Conservation (phyloP, 176 grass and related monocot species). For the Panicum miliaceum region DNA sequence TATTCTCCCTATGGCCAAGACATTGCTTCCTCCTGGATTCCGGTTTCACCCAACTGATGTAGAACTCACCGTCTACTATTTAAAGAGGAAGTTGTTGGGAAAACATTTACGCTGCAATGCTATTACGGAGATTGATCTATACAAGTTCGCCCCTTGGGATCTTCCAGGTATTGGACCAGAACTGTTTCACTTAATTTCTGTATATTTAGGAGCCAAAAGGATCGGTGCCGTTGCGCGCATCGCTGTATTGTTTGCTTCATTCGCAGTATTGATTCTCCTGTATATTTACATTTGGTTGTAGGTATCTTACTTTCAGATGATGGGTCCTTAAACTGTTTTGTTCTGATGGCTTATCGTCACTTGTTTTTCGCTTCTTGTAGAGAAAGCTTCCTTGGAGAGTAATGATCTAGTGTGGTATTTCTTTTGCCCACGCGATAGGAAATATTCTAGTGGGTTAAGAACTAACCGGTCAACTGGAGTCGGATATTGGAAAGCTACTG, state of each 20-base stretch:
- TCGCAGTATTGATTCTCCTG: conserved; percentile 1
- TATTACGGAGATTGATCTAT: conserved; percentile 73
- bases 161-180: conserved; percentile 60
- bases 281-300: conserved; percentile 8
- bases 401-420: conserved; percentile 88
- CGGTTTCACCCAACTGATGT: conserved; percentile 88
- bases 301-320: conserved; percentile 14
- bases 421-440: conserved; percentile 80
- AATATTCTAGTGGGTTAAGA: conserved; percentile 74
- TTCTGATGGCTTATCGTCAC: conserved; percentile 10
- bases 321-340: neutral
- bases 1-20: conserved; percentile 58
- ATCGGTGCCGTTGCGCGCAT: neutral
- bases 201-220: neutral
- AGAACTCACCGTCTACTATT: conserved; percentile 73
- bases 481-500: conserved; percentile 94
- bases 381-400: conserved; percentile 64
- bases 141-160: conserved; percentile 94
- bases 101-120: conserved; percentile 63
- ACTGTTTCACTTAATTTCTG: conserved; percentile 4
- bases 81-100: conserved; percentile 79
- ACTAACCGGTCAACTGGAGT: conserved; percentile 77
- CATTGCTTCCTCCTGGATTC: conserved; percentile 71
- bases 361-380: conserved; percentile 47
- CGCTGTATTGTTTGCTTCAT: neutral